Conservation (phyloP, 1,284 basidiomycete genomes). For the Trametes hirsuta region DNA sequence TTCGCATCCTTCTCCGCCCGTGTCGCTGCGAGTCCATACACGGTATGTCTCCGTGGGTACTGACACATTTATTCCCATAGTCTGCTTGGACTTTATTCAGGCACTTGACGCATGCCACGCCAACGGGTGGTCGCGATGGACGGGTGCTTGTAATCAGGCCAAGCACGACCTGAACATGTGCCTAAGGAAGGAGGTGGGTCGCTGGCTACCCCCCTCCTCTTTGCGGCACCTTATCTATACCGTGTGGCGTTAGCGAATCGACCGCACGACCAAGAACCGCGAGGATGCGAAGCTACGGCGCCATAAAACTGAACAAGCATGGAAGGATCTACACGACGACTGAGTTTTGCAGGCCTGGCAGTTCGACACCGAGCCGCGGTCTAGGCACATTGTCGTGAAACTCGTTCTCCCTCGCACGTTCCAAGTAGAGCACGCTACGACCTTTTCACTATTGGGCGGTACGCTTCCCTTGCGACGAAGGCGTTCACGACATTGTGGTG, state of each 20-base stretch:
- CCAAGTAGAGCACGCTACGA: no score
- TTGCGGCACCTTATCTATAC: not conserved
- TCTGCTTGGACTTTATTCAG: slow-evolving; percentile 73
- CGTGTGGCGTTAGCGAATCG: slow-evolving; percentile 49
- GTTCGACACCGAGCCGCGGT: no score
- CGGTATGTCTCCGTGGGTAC: slow-evolving; percentile 19
- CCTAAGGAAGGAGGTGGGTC: slow-evolving; percentile 73
- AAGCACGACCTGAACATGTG: slow-evolving; percentile 77
- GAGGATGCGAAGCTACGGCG: slow-evolving; percentile 65
- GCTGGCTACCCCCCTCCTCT: slow-evolving; percentile 2
- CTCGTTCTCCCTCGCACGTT: no score
- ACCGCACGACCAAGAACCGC: slow-evolving; percentile 71
- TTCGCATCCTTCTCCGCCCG: slow-evolving; percentile 31
- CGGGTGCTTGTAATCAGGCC: slow-evolving; percentile 72
- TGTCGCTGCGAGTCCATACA: slow-evolving; percentile 15
- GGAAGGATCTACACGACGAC: slow-evolving; percentile 62
- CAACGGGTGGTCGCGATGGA: slow-evolving; percentile 61
- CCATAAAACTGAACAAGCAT: slow-evolving; percentile 58
- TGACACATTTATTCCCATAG: slow-evolving; percentile 40
- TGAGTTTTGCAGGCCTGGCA: slow-evolving; percentile 26
- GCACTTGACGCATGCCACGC: slow-evolving; percentile 72
- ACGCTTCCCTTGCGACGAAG: no score
- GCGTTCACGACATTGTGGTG: no score
- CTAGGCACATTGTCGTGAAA: no score
- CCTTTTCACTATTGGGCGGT: no score